Evolutionary conservation across 768 basidiomycete genomes (phyloP), one percentile per base, ranked within the genome.

Genomic region (Grammothele lineata): DNA sequence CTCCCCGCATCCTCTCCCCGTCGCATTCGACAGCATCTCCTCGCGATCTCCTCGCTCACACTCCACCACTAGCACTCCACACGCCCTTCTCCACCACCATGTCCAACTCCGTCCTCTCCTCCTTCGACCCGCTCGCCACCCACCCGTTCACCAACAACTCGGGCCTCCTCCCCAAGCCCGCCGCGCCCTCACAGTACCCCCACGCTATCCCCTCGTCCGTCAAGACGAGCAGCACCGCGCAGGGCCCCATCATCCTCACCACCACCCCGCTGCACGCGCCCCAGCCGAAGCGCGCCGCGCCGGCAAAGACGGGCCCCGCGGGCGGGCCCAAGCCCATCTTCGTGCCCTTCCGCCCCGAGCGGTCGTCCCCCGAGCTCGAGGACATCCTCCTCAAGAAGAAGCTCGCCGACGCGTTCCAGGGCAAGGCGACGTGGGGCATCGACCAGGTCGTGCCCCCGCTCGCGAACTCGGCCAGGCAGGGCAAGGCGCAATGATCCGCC

Each of bases 111-210:
- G 47, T 56, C 21, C 63, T 65, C 55, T 63, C 67, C 18, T 74
- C 76, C 19, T 82, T 83, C 57, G 69, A 83, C 66, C 80, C 80
- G 33, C 75, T 76, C 57, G 76, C 74, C 18, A 71, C 69, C 17
- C 78, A 83, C 60, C 77, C 79, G 9, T 83, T 82, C 70, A 81
- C 77, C 32, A 66, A 69, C 58, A 58, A 55, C 55, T 62, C 63
- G 35, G n/a, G 63, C 22, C 46, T 61, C n/a, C 41, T 63, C 22
- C 65, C 69, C 24, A 63, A 62, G 44, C 71, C 77, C 42, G 70
- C 75, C 9, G 58, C 60, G 23, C 77, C 77, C 18, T 77, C 78
- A 1, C 62, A 67, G 42, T 78, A 78, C 61, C n/a, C n/a, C n/a
- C n/a, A n/a, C n/a, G 69, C 76, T 15, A 65, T 67, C 35, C 69